Evolutionary conservation across 176 grass and related monocot species (phyloP).

Genomic region (Stipa capillata): DNA sequence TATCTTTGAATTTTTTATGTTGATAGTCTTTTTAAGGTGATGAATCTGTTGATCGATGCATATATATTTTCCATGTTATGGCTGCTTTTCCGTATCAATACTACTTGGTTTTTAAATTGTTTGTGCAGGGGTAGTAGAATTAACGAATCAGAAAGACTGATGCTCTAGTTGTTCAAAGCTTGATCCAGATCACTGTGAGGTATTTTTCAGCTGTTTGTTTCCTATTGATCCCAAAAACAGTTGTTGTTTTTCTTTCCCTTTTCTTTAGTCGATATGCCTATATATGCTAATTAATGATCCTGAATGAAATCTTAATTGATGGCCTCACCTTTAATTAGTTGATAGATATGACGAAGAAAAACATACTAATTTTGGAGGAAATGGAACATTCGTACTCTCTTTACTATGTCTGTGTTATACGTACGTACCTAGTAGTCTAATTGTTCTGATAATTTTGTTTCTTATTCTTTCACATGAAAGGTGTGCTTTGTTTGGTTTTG

Average conservation of each 20-base stretch:
- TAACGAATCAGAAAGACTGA: not conserved
- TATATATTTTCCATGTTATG: conserved; percentile 15
- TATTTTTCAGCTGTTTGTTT: not conserved
- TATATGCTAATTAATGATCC: not conserved
- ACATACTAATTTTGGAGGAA: not conserved
- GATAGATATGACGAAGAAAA: not conserved
- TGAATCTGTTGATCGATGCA: not conserved
- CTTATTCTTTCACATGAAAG: not conserved
- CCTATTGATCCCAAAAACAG: not conserved
- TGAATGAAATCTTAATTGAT: not conserved
- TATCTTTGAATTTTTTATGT: too few species aligned
- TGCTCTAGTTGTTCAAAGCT: not conserved
- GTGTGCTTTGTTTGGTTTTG: not conserved
- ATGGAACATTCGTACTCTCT: not conserved
- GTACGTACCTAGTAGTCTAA: not conserved
- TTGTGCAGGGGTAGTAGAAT: not conserved
- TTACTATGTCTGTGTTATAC: not conserved
- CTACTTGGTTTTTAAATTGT: not conserved
- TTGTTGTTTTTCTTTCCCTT: not conserved
- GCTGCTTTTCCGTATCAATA: too few species aligned
- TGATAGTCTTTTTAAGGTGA: not conserved
- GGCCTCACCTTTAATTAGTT: not conserved
- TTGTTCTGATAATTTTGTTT: not conserved
- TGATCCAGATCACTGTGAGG: not conserved
- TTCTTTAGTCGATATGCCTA: not conserved